A percentile compares a stretch with the other conserved stretches of the same genome.
phyloP scores from a whole-genome alignment of 345 rosid genomes.

The Camelina sativa region DNA sequence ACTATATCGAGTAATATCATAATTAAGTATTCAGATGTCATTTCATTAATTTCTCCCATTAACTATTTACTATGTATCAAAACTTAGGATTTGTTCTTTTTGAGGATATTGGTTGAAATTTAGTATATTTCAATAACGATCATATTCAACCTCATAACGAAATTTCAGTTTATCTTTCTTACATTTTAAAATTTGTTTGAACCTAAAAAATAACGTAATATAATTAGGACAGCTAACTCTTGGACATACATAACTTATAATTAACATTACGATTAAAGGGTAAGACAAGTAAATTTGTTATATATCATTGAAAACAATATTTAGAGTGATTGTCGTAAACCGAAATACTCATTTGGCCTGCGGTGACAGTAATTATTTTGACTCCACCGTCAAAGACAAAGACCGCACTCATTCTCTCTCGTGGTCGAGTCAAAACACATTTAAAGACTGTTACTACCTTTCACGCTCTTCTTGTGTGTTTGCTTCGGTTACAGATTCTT shows the following conservation, averaged over 20 bases:
- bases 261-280: not conserved
- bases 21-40: no score
- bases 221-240: no score
- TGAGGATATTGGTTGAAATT: no score
- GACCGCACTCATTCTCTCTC: constrained; percentile 37
- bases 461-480: constrained; percentile 37
- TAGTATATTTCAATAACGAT: no score
- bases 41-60: no score
- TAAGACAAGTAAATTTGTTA: not conserved
- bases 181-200: no score
- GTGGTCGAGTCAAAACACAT: constrained; percentile 2
- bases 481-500: constrained; percentile 26
- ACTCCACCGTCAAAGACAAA: constrained; percentile 37
- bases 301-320: not conserved
- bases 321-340: constrained; percentile 20
- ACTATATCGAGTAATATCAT: no score
- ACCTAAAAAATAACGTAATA: no score
- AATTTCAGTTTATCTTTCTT: no score
- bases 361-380: constrained; percentile 39
- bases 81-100: no score
- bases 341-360: constrained; percentile 42
- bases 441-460: constrained; percentile 19
- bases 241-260: not conserved
- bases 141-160: no score
- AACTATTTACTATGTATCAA: no score